A percentile compares a stretch with the other conserved stretches of the same genome.
Conservation (phyloP, 208 protist species). For the Zelonia costaricensis region DNA sequence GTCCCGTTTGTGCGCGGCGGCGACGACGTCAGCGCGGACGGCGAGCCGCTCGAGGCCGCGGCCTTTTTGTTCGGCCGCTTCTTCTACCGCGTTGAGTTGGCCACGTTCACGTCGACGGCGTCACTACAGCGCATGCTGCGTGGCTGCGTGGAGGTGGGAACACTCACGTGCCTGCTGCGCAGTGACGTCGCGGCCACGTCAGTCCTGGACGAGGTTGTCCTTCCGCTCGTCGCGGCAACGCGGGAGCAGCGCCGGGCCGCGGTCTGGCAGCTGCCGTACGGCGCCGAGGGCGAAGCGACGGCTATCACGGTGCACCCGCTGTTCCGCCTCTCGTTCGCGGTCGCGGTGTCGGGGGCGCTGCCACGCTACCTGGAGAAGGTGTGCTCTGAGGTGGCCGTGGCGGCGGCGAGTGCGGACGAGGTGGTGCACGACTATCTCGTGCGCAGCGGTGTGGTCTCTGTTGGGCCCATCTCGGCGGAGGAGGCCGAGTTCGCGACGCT, state of each 20-base stretch:
- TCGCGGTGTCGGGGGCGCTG: neutral
- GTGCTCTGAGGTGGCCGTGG: constrained; percentile 17
- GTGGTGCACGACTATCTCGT: constrained; percentile 47
- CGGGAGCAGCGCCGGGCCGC: constrained; percentile 7
- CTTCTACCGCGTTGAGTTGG: constrained; percentile 60
- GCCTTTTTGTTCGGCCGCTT: constrained; percentile 56
- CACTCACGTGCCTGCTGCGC: constrained; percentile 62
- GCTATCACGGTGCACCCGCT: constrained; percentile 23
- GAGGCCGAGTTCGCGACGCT: constrained; percentile 52
- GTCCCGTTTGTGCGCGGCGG: constrained; percentile 34
- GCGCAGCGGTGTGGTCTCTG: constrained; percentile 10
- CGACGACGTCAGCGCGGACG: constrained; percentile 10
- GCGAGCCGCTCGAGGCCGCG: constrained; percentile 21
- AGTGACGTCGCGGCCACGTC: constrained; percentile 36
- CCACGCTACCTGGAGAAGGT: constrained; percentile 11
- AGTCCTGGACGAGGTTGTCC: constrained; percentile 12
- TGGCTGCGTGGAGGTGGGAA: constrained; percentile 62
- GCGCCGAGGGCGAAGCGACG: neutral
- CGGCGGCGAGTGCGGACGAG: constrained; percentile 30
- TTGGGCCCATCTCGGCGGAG: constrained; percentile 12
- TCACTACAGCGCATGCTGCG: constrained; percentile 46
- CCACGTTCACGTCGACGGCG: constrained; percentile 32
- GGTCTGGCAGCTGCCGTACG: constrained; percentile 20
- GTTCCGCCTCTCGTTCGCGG: constrained; percentile 18
- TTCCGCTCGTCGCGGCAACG: constrained; percentile 14